Conservation (phyloP, 495 filamentous ascomycete species). For the Clavariopsis aquatica region DNA sequence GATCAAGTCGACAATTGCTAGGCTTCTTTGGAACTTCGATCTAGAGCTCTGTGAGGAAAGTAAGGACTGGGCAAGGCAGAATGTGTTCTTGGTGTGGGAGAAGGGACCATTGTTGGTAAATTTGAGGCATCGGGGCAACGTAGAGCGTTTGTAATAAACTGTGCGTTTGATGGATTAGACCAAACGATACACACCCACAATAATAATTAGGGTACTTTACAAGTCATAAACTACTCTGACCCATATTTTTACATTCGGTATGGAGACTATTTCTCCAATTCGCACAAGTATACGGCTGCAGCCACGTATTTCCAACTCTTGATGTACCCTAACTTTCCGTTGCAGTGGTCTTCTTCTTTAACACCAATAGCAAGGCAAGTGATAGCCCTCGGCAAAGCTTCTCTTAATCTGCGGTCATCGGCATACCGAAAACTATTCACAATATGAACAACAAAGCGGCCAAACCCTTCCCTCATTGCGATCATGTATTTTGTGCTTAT, state of each 20-base stretch:
- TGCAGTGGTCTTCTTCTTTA: constrained; percentile 3
- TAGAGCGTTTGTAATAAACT: too few species aligned
- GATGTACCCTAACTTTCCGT: background rate
- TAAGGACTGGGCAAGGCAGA: constrained; percentile 39
- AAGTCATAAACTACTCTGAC: too few species aligned
- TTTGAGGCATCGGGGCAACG: too few species aligned
- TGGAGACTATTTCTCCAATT: background rate
- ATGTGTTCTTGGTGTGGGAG: constrained; percentile 47
- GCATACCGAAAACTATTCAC: constrained; percentile 50
- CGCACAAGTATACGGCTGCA: background rate
- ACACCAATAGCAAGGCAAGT: constrained; percentile 49
- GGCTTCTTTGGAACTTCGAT: constrained; percentile 41
- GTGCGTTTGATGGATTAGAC: too few species aligned
- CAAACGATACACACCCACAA: too few species aligned
- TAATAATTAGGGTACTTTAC: too few species aligned
- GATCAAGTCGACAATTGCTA: constrained; percentile 39
- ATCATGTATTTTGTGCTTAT: constrained; percentile 61
- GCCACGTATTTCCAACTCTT: background rate
- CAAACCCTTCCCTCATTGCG: constrained; percentile 64
- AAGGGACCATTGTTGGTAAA: constrained; percentile 41
- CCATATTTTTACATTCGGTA: too few species aligned
- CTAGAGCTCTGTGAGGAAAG: constrained; percentile 37
- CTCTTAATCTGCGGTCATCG: constrained; percentile 33
- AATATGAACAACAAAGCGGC: constrained; percentile 52
- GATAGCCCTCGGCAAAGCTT: constrained; percentile 52